Percentiles rank a stretch among this genome's conserved stretches.
Conservation (phyloP, 176 grass and related monocot species). For the Bolboschoenus planiculmis region DNA sequence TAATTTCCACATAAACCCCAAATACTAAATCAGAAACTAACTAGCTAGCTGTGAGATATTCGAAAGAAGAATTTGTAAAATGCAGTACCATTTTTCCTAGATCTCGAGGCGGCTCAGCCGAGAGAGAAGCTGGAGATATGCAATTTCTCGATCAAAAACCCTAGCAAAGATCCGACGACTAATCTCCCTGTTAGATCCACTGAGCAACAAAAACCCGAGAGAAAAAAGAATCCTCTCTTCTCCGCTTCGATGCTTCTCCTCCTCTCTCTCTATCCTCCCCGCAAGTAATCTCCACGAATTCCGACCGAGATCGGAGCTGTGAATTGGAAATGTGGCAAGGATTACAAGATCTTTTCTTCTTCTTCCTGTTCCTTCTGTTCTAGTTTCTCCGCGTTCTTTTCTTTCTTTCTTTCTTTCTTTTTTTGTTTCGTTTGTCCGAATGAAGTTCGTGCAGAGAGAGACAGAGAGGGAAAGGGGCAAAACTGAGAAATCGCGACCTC, state of each 20-base stretch:
- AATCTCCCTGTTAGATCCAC: background rate
- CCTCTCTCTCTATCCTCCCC: background rate
- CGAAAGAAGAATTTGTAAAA: background rate
- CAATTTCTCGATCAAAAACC: slow-evolving; percentile 13
- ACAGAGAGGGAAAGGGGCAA: background rate
- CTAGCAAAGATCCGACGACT: slow-evolving; percentile 9
- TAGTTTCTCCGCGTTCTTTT: background rate
- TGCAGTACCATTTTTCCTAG: slow-evolving; percentile 25
- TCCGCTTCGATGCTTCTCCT: background rate
- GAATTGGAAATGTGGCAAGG: slow-evolving; percentile 11
- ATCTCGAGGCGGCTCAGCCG: slow-evolving; percentile 28
- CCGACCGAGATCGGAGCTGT: slow-evolving; percentile 10
- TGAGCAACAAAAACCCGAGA: background rate
- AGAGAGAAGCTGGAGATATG: background rate
- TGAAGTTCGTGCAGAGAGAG: background rate
- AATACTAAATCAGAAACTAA: slow-evolving; percentile 25
- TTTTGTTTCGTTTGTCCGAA: background rate
- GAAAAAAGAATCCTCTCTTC: slow-evolving; percentile 1
- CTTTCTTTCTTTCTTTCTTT: background rate
- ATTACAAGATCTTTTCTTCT: background rate
- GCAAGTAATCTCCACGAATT: background rate
- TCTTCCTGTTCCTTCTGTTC: background rate
- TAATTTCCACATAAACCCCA: slow-evolving; percentile 25
- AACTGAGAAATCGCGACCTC: background rate
- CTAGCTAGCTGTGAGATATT: background rate